A percentile compares a stretch with the other conserved stretches of the same genome.
Evolutionary conservation across 2,329 filamentous ascomycete species (phyloP).

Genomic region (Plenodomus biglobosus): DNA sequence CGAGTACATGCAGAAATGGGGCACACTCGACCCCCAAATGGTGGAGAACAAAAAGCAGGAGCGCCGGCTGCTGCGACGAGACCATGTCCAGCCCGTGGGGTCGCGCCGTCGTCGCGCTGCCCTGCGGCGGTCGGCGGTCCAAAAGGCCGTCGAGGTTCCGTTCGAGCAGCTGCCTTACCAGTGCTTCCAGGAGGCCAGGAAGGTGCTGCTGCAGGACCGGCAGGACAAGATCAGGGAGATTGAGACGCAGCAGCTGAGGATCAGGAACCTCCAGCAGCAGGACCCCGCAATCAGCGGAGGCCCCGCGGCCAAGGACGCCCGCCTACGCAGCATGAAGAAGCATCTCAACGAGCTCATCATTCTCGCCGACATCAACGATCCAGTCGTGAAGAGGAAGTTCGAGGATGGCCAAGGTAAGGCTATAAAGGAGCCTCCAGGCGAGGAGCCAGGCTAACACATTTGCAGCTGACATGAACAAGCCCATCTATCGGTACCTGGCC

Average conservation of each 20-base stretch:
- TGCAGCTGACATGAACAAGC: conserved; percentile 89
- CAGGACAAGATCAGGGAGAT: conserved; percentile 78
- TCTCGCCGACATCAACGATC: conserved; percentile 91
- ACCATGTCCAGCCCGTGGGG: conserved; percentile 69
- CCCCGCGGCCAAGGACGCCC: conserved; percentile 64
- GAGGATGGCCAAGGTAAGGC: conserved; percentile 80
- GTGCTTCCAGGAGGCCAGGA: conserved; percentile 94
- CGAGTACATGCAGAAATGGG: conserved; percentile 43
- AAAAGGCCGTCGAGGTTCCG: conserved; percentile 66
- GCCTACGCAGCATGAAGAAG: conserved; percentile 68
- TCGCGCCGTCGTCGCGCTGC: conserved; percentile 74
- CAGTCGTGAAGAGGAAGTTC: conserved; percentile 86
- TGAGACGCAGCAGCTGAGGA: conserved; percentile 64
- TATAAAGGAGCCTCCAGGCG: conserved; percentile 22
- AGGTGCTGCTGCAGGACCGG: conserved; percentile 77
- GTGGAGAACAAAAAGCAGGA: conserved; percentile 56
- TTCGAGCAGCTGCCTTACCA: conserved; percentile 96
- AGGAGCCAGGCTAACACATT: conserved; percentile 9
- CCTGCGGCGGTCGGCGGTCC: conserved; percentile 43
- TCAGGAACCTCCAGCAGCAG: conserved; percentile 65
- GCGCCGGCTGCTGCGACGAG: conserved; percentile 66
- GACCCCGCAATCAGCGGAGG: conserved; percentile 63
- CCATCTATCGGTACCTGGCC: conserved; percentile 89
- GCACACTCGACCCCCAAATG: conserved; percentile 35
- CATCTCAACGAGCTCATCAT: conserved; percentile 82